Base-by-base conservation (phyloP, 768 basidiomycete species). In the Tubosaeta sp. region DNA sequence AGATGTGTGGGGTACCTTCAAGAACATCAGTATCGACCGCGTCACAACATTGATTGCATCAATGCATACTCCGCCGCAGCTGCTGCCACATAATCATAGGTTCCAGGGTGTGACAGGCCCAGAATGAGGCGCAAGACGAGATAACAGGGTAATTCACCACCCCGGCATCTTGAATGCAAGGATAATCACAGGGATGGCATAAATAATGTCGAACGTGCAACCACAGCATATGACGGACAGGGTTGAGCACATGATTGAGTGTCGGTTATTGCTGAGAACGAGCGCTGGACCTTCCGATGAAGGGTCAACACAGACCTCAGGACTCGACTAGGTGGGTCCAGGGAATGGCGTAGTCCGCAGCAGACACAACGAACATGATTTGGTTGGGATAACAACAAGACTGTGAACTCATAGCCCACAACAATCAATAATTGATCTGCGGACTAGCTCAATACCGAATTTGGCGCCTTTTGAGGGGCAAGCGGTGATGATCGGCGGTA, bases 401-500 rank as follows among this genome's bases (percentile, higher is more conserved):
- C 4, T 26, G 29, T 35, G 53, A 16, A 44, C 46, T 56, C 48
- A 64, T 31, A 78, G 51, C 33, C 74, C 79, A 70, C 85, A 87
- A 14, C 79, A 84, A 35, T 83, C 77, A 10, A 70, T 66, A 17
- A 89, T 84, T 58, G 80, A 85, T 61, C 67, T 65, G 60, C 84
- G 75, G 22, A 86, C 66, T 25, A 73, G 66, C 25, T 82, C 79
- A 10, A 87, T 73, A 0, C 87, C 86, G 59, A 81, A 79, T 2
- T 72, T 68, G 0, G 75, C 73, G 70, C 77, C 81, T 74, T 51
- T 71, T 62, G 17, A 73, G 64, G 52, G 80, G 74, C 59, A 68
- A 17, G 66, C 64, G 4, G 85, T 84, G 53, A 88, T 63, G 45
- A 89, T 80, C 0, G 85, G 82, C 0, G 83, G 80, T 44, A 89